A percentile compares a stretch with the other conserved stretches of the same genome.
Conservation (phyloP, 2,329 filamentous ascomycete species). For the Penicillium sp. region DNA sequence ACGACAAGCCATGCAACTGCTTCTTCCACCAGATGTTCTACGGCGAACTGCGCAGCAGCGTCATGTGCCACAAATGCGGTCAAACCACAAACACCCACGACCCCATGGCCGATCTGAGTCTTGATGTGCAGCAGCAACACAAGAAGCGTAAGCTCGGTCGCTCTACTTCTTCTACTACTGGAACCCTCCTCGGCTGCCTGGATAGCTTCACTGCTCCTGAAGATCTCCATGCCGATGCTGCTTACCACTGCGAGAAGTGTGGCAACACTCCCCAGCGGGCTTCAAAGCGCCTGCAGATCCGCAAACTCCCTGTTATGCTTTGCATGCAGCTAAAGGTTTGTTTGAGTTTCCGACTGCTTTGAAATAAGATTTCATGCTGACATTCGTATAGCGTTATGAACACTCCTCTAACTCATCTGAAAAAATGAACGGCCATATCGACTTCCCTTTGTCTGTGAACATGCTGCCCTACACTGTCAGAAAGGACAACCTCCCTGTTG, state of each 20-base stretch:
- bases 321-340: slow-evolving; percentile 88
- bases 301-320: slow-evolving; percentile 80
- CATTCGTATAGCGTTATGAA: slow-evolving; percentile 62
- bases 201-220: slow-evolving; percentile 86
- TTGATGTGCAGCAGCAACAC: slow-evolving; percentile 77
- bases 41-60: slow-evolving; percentile 84
- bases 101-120: slow-evolving; percentile 84
- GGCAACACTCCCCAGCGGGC: slow-evolving; percentile 71
- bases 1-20: slow-evolving; percentile 66
- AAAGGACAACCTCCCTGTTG: slow-evolving; percentile 41
- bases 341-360: neutral
- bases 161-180: slow-evolving; percentile 41
- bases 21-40: slow-evolving; percentile 95
- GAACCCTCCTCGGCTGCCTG: slow-evolving; percentile 71
- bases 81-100: slow-evolving; percentile 81
- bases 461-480: slow-evolving; percentile 85
- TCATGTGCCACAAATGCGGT: slow-evolving; percentile 84
- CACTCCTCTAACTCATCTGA: slow-evolving; percentile 72
- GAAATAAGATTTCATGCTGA: neutral
- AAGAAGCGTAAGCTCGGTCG: slow-evolving; percentile 48
- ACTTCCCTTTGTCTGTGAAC: slow-evolving; percentile 83
- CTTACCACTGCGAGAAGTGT: slow-evolving; percentile 84
- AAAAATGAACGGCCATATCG: slow-evolving; percentile 84
- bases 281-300: slow-evolving; percentile 79
- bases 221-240: slow-evolving; percentile 65